Evolutionary conservation across 148 eudicot genomes (phyloP).

Genomic region (Vaccinium darrowii): DNA sequence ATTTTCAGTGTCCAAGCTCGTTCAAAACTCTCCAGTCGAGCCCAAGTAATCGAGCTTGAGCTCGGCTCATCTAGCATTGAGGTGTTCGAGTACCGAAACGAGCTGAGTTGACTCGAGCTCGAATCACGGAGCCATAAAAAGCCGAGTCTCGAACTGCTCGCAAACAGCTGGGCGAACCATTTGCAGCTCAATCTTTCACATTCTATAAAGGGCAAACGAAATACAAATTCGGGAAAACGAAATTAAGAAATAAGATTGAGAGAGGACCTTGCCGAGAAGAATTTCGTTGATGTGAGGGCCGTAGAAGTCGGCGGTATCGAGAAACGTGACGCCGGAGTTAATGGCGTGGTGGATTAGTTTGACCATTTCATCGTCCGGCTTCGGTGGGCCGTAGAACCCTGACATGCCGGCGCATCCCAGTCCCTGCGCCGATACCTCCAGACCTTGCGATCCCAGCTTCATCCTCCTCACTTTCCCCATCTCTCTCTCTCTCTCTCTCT

Average conservation of each 20-base stretch:
- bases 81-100: no score
- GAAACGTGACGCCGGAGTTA: conserved; percentile 11
- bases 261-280: conserved; percentile 7
- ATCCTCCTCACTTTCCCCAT: conserved; percentile 9
- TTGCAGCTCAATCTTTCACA: neutral
- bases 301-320: conserved; percentile 11
- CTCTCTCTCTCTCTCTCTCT: neutral
- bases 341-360: conserved; percentile 12
- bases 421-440: conserved; percentile 12
- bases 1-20: no score
- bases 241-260: neutral
- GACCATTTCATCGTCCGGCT: neutral
- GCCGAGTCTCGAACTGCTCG: no score
- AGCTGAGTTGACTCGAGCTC: no score
- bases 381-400: neutral
- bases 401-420: neutral
- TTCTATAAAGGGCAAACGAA: neutral
- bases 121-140: no score
- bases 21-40: no score
- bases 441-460: neutral
- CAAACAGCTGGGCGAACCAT: no score
- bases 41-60: no score
- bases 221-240: neutral
- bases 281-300: conserved; percentile 10
- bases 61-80: no score